These are phyloP conservation scores for Cryptosporidium parvum DNA, from an alignment of 169 alveolate species.

Conservation along the genomic window DNA sequence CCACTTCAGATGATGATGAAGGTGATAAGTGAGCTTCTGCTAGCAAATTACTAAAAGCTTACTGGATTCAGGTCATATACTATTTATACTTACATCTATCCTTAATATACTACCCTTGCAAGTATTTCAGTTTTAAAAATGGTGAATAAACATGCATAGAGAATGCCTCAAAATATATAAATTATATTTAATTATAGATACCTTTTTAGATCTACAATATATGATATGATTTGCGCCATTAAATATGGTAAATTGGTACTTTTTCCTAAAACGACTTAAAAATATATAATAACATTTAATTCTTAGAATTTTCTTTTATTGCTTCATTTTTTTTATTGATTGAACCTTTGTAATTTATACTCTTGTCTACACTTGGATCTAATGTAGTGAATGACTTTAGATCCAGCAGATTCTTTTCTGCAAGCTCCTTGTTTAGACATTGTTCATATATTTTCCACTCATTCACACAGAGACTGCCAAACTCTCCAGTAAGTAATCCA, in stretches of 20 bases:
- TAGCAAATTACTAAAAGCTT: not conserved
- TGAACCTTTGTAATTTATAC: not conserved
- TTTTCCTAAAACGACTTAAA: not conserved
- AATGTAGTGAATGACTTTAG: constrained; percentile 1
- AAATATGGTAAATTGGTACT: not conserved
- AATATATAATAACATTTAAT: not conserved
- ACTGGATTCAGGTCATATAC: not conserved
- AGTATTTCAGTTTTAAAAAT: too few relatives aligned
- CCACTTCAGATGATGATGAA: constrained; percentile 19
- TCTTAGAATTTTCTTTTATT: not conserved
- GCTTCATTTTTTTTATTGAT: not conserved
- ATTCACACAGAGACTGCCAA: constrained; percentile 15
- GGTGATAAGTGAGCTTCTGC: not conserved
- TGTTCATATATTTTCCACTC: constrained; percentile 40
- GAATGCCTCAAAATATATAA: too few relatives aligned
- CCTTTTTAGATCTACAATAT: not conserved
- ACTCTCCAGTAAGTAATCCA: constrained; percentile 20
- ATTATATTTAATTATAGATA: not conserved
- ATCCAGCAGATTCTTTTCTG: constrained; percentile 18
- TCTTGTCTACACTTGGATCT: not conserved
- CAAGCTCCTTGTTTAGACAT: constrained; percentile 20
- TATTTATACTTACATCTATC: too few relatives aligned
- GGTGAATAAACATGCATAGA: too few relatives aligned
- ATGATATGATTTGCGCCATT: not conserved
- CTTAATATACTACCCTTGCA: too few relatives aligned